Percentiles rank a stretch among this genome's conserved stretches.
phyloP scores from a whole-genome alignment of 176 grass and related monocot genomes.

The Phoenix dactylifera region DNA sequence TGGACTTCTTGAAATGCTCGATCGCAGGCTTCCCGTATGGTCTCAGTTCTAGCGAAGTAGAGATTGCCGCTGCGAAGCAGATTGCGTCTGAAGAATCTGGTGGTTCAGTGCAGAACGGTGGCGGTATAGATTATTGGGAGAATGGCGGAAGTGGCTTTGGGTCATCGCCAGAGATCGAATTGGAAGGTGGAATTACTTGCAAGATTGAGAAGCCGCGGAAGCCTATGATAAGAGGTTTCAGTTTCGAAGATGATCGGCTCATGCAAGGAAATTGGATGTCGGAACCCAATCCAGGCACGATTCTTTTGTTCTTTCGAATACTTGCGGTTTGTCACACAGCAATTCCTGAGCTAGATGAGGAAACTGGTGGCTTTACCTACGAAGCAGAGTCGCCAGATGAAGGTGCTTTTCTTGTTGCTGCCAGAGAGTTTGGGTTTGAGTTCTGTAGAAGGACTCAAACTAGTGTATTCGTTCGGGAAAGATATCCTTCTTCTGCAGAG shows the following conservation, averaged over 20 bases:
- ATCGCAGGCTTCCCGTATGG: neutral
- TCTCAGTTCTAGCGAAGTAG: neutral
- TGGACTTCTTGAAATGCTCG: conserved; percentile 3
- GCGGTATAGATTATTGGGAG: neutral
- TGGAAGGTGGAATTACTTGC: too few species aligned
- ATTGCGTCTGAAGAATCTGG: neutral
- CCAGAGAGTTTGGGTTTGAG: conserved; percentile 2
- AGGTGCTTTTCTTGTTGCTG: neutral
- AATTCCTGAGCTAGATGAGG: neutral
- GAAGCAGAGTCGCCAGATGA: conserved; percentile 10
- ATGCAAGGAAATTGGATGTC: too few species aligned
- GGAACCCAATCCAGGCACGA: too few species aligned
- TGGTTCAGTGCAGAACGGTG: neutral
- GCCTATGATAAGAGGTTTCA: too few species aligned
- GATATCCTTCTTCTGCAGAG: too few species aligned
- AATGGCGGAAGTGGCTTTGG: too few species aligned
- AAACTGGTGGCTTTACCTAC: conserved; percentile 3
- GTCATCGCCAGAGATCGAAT: too few species aligned
- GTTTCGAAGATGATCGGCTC: too few species aligned
- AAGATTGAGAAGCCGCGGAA: too few species aligned
- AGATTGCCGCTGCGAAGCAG: conserved; percentile 6
- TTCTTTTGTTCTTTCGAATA: too few species aligned
- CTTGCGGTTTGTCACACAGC: too few species aligned
- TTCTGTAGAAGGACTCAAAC: neutral
- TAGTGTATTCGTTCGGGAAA: too few species aligned